Conservation (phyloP, 2,329 filamentous ascomycete species). For the Clarireedia monteithiana region DNA sequence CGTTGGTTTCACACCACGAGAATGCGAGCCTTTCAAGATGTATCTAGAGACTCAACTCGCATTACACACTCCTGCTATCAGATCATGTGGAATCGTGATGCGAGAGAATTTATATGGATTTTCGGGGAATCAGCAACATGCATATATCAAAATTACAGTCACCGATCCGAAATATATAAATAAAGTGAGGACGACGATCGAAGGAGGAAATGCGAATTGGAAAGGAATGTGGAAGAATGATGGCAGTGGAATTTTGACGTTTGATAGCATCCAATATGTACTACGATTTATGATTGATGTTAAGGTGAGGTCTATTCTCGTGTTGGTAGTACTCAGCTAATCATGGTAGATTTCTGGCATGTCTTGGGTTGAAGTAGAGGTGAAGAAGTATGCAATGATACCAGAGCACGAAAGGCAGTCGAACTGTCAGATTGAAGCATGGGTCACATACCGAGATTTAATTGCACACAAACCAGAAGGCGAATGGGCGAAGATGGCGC, state of each 20-base stretch:
- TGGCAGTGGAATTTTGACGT: conserved; percentile 72
- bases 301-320: conserved; percentile 44
- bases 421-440: conserved; percentile 93
- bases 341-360: conserved; percentile 68
- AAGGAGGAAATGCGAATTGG: conserved; percentile 74
- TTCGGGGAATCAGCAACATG: conserved; percentile 84
- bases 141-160: conserved; percentile 89
- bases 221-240: conserved; percentile 77
- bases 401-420: conserved; percentile 64
- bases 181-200: conserved; percentile 67
- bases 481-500: conserved; percentile 98
- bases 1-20: conserved; percentile 66
- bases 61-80: conserved; percentile 65
- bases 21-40: conserved; percentile 69
- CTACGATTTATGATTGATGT: conserved; percentile 97
- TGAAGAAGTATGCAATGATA: conserved; percentile 65
- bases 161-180: conserved; percentile 80
- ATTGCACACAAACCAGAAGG: conserved; percentile 83
- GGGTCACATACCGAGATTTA: conserved; percentile 72
- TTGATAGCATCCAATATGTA: conserved; percentile 93
- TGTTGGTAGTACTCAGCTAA: conserved; percentile 7
- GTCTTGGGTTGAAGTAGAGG: conserved; percentile 90
- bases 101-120: conserved; percentile 91
- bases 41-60: conserved; percentile 75
- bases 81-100: conserved; percentile 74